Evolutionary conservation across 768 basidiomycete genomes (phyloP).

Genomic region (Boletus rubescentipes): DNA sequence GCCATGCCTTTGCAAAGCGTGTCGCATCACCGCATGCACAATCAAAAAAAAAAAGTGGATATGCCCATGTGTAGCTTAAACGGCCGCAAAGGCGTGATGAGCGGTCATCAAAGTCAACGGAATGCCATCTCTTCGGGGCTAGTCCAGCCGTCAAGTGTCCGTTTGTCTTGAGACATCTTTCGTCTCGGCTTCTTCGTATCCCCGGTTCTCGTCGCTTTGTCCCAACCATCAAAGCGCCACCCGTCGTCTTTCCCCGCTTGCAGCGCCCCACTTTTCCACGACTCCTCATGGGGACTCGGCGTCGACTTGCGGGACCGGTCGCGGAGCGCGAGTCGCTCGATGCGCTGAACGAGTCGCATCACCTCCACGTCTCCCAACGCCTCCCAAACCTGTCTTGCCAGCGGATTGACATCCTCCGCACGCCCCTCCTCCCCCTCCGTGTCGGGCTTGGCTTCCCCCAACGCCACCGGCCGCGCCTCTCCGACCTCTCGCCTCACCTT

Average conservation of each 20-base stretch:
- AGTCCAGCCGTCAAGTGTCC: slow-evolving; percentile 1
- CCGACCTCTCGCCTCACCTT: slow-evolving; percentile 62
- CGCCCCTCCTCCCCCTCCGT: background rate
- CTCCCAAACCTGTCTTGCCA: slow-evolving; percentile 41
- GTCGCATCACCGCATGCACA: no score
- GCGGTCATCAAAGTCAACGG: slow-evolving; percentile 2
- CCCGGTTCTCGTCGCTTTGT: background rate
- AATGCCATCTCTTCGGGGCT: slow-evolving; percentile 1
- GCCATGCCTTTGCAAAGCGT: background rate
- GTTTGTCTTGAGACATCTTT: background rate
- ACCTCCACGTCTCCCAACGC: slow-evolving; percentile 49
- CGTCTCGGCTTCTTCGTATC: background rate
- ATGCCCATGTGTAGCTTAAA: background rate
- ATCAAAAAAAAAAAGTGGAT: background rate
- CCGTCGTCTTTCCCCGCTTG: slow-evolving; percentile 34
- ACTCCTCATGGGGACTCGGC: slow-evolving; percentile 16
- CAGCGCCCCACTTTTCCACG: slow-evolving; percentile 46
- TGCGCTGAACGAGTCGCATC: slow-evolving; percentile 48
- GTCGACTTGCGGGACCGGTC: slow-evolving; percentile 17
- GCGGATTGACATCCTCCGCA: slow-evolving; percentile 27
- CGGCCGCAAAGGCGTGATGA: no score
- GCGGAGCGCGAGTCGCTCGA: slow-evolving; percentile 45
- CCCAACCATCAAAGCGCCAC: slow-evolving; percentile 55
- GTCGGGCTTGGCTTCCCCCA: slow-evolving; percentile 22
- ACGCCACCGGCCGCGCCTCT: slow-evolving; percentile 48